Conservation (phyloP, 1,284 basidiomycete species). For the Austroboletus niveus region DNA sequence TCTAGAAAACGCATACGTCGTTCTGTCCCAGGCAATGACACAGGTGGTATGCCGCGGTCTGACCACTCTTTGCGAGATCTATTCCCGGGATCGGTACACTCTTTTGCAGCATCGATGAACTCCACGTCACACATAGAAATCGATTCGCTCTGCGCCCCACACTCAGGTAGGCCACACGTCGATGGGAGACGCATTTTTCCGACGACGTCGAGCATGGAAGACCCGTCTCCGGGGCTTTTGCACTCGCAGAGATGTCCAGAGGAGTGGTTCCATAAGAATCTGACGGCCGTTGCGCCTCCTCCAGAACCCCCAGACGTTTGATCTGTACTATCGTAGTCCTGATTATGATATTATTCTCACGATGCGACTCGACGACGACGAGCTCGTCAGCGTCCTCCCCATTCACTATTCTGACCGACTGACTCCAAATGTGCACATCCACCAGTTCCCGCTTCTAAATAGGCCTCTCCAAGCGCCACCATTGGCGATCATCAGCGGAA, state of each 20-base stretch:
- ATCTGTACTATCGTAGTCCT: neutral
- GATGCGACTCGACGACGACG: slow-evolving; percentile 40
- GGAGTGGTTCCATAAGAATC: slow-evolving; percentile 7
- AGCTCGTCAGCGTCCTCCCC: slow-evolving; percentile 63
- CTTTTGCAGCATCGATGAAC: slow-evolving; percentile 11
- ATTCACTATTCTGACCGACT: slow-evolving; percentile 66
- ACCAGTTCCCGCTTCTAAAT: slow-evolving; percentile 75
- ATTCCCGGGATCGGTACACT: slow-evolving; percentile 11
- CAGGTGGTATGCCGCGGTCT: neutral
- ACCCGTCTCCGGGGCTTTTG: neutral
- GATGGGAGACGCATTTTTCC: neutral
- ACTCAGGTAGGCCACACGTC: neutral
- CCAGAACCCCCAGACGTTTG: slow-evolving; percentile 8
- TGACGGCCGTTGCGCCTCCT: neutral
- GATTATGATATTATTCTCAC: slow-evolving; percentile 15
- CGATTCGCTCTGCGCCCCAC: neutral
- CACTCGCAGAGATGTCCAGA: neutral
- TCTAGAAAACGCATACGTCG: slow-evolving; percentile 5
- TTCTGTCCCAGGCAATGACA: neutral
- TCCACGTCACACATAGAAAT: slow-evolving; percentile 11
- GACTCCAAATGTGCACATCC: slow-evolving; percentile 62
- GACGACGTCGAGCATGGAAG: slow-evolving; percentile 7
- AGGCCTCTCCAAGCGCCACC: slow-evolving; percentile 73
- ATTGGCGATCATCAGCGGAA: slow-evolving; percentile 66
- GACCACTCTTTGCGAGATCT: slow-evolving; percentile 4